Percentiles rank a stretch among this genome's conserved stretches.
These are phyloP conservation scores for Scedosporium minutisporum DNA, from an alignment of 2,329 filamentous ascomycete species.

Conservation along the genomic window DNA sequence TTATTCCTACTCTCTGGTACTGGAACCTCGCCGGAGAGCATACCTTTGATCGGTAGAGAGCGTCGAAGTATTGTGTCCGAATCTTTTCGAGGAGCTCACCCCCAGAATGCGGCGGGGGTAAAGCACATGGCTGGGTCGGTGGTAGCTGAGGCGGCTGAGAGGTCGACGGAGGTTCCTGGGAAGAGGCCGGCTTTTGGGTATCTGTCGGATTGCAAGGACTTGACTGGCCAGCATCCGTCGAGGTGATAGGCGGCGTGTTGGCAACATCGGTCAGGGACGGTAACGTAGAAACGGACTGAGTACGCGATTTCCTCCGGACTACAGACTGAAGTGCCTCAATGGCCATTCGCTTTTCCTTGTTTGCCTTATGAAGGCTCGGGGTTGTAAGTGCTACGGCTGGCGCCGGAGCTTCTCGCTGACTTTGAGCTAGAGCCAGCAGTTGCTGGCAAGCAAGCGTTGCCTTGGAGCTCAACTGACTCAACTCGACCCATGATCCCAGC, in stretches of 20 bases:
- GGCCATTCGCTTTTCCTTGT: slow-evolving; percentile 46
- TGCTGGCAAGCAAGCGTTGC: slow-evolving; percentile 26
- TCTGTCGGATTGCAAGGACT: neutral
- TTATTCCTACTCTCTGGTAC: slow-evolving; percentile 14
- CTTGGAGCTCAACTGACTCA: slow-evolving; percentile 39
- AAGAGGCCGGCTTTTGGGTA: neutral
- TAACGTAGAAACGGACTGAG: slow-evolving; percentile 30
- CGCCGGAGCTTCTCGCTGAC: slow-evolving; percentile 6
- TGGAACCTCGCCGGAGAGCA: slow-evolving; percentile 9
- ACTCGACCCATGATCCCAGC: slow-evolving; percentile 56
- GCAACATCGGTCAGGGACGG: neutral
- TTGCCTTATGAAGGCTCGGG: slow-evolving; percentile 35
- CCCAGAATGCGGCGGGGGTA: slow-evolving; percentile 1
- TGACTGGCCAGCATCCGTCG: neutral
- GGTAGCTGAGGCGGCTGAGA: neutral
- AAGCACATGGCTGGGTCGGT: neutral
- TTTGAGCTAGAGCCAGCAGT: slow-evolving; percentile 9
- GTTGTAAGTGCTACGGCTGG: slow-evolving; percentile 26
- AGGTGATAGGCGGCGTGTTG: neutral
- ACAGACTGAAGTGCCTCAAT: slow-evolving; percentile 56
- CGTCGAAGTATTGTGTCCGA: slow-evolving; percentile 47
- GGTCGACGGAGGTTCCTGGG: neutral
- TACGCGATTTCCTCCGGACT: slow-evolving; percentile 41
- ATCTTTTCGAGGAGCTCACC: slow-evolving; percentile 39
- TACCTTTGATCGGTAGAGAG: slow-evolving; percentile 55